Conservation (phyloP, 2,329 filamentous ascomycete genomes). For the Parascedosporium putredinis region DNA sequence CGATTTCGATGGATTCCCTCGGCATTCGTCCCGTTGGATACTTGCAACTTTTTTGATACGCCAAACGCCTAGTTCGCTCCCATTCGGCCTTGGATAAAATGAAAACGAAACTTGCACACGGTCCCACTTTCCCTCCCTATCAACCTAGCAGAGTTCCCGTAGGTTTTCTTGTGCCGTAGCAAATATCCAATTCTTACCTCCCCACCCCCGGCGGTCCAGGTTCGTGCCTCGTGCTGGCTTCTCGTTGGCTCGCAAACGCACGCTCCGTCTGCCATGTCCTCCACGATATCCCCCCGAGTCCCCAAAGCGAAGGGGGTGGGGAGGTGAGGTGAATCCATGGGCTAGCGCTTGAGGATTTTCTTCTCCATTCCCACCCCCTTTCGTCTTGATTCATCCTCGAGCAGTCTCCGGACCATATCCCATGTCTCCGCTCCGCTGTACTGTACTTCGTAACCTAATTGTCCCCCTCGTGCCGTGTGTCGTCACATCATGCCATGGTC, state of each 20-base stretch:
- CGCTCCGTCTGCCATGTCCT: not conserved
- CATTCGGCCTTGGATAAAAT: not conserved
- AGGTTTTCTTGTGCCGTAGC: not conserved
- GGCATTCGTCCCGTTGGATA: not conserved
- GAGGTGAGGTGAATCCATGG: not conserved
- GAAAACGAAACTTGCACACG: not conserved
- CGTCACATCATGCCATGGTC: conserved; percentile 9
- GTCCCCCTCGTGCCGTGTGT: conserved; percentile 3
- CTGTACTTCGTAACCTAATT: not conserved
- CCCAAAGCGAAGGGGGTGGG: not conserved
- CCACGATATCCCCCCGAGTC: not conserved
- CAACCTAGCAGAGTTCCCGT: not conserved
- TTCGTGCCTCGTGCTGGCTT: not conserved
- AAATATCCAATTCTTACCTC: not conserved
- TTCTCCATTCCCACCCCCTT: not conserved
- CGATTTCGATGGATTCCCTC: not conserved
- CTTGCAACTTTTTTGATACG: conserved; percentile 1
- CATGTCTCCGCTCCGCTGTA: conserved; percentile 2
- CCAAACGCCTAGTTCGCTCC: not conserved
- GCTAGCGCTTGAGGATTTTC: not conserved
- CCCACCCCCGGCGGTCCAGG: not conserved
- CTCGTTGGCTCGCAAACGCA: conserved; percentile 3
- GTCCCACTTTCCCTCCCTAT: conserved; percentile 8
- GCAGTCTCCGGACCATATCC: not conserved
- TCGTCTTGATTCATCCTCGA: not conserved